Conservation (phyloP, 2,329 filamentous ascomycete genomes). For the Trichoderma citrinoviride region DNA sequence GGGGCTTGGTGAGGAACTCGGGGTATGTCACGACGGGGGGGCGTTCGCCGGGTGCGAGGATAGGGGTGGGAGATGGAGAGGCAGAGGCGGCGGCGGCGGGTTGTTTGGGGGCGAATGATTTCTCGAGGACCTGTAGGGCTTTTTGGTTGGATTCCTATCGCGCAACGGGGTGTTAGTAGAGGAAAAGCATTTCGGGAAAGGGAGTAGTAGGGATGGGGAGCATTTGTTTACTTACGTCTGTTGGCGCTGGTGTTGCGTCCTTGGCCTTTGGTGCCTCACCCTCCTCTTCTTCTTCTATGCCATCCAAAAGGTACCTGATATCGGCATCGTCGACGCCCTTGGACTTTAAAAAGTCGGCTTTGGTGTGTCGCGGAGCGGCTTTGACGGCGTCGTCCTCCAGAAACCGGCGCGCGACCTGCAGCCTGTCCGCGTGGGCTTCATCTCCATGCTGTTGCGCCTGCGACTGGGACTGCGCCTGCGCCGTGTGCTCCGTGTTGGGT, state of each 20-base stretch:
- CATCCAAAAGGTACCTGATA: constrained; percentile 62
- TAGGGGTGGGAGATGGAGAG: background rate
- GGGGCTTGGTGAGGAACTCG: constrained; percentile 61
- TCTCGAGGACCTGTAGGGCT: constrained; percentile 2
- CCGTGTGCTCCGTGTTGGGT: no score
- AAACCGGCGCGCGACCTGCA: constrained; percentile 71
- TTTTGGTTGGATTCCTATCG: constrained; percentile 6
- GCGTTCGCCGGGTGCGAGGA: constrained; percentile 41
- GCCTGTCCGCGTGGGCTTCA: constrained; percentile 29
- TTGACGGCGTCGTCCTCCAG: constrained; percentile 71
- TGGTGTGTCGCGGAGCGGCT: constrained; percentile 66
- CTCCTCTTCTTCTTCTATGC: constrained; percentile 20
- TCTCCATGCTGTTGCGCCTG: constrained; percentile 22
- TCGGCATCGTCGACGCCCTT: constrained; percentile 70
- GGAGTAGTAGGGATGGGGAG: background rate
- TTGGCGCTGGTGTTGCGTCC: background rate
- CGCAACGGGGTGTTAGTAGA: background rate
- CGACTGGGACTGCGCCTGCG: constrained; percentile 22
- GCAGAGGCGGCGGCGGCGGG: constrained; percentile 26
- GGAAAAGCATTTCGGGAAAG: no score
- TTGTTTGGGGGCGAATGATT: constrained; percentile 13
- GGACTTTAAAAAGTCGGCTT: constrained; percentile 70
- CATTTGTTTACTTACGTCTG: constrained; percentile 4
- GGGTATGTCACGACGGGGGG: constrained; percentile 67
- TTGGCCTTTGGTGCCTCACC: background rate